phyloP scores from a whole-genome alignment of 2,329 filamentous ascomycete genomes.

The Podosphaera fusca region DNA sequence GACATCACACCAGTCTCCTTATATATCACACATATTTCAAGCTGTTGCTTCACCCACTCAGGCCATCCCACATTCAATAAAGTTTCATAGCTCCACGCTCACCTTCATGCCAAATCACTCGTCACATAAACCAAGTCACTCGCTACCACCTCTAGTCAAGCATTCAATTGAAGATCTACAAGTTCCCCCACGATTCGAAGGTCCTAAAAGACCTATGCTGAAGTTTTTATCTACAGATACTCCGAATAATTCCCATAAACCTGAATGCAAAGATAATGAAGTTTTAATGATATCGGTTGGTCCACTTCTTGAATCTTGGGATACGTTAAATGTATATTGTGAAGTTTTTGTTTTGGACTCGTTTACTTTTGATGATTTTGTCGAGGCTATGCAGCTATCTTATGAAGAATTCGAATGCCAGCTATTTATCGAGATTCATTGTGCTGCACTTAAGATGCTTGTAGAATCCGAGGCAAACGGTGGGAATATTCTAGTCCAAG shows the following conservation, averaged over 20 bases:
- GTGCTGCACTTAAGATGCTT: slow-evolving; percentile 67
- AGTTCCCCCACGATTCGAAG: slow-evolving; percentile 41
- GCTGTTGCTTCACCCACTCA: slow-evolving; percentile 14
- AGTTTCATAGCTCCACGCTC: slow-evolving; percentile 21
- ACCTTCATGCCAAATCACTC: slow-evolving; percentile 25
- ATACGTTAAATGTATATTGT: slow-evolving; percentile 94
- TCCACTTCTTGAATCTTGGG: slow-evolving; percentile 73
- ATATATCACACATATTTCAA: slow-evolving; percentile 15
- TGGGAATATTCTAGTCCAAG: slow-evolving; percentile 54
- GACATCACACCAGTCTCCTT: slow-evolving; percentile 6
- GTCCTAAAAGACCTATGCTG: slow-evolving; percentile 43
- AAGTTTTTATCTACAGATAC: slow-evolving; percentile 53
- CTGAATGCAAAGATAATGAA: slow-evolving; percentile 27
- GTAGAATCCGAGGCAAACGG: slow-evolving; percentile 53
- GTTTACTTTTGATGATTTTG: slow-evolving; percentile 91
- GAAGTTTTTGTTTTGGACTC: slow-evolving; percentile 86
- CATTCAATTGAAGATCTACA: slow-evolving; percentile 93
- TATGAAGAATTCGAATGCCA: slow-evolving; percentile 51
- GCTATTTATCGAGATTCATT: slow-evolving; percentile 76
- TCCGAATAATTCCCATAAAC: slow-evolving; percentile 25
- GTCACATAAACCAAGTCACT: slow-evolving; percentile 25
- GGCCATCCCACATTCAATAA: slow-evolving; percentile 15
- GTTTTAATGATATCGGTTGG: slow-evolving; percentile 74
- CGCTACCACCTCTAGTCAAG: slow-evolving; percentile 56
- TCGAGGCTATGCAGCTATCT: slow-evolving; percentile 63